Evolutionary conservation across 2,329 filamentous ascomycete species (phyloP).

Genomic region (Epichloe festucae): DNA sequence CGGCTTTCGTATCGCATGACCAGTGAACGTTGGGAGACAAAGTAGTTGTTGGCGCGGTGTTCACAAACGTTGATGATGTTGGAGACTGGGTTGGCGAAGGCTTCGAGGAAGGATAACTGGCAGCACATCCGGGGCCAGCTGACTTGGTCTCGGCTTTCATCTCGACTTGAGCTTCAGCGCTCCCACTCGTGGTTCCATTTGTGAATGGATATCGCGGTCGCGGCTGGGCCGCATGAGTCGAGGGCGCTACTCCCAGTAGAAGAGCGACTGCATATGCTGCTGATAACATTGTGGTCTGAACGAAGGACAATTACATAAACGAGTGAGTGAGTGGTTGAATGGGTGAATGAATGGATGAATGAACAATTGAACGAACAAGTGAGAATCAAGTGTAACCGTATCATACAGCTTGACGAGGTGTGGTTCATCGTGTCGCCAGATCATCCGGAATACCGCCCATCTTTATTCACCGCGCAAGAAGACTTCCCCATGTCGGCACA

Average conservation of each 20-base stretch:
- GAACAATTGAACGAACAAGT: not conserved
- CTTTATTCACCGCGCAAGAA: too few species aligned
- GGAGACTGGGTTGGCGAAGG: not conserved
- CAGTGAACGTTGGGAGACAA: constrained; percentile 12
- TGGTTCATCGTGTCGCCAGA: too few species aligned
- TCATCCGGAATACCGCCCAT: too few species aligned
- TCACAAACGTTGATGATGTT: constrained; percentile 2
- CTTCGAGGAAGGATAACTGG: not conserved
- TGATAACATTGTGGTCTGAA: not conserved
- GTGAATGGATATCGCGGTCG: not conserved
- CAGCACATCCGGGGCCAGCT: not conserved
- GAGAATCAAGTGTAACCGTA: not conserved
- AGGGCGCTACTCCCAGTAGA: constrained; percentile 1
- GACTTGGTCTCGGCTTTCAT: not conserved
- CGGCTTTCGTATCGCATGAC: constrained; percentile 12
- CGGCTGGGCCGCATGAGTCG: not conserved
- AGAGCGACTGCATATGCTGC: not conserved
- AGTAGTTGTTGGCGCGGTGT: not conserved
- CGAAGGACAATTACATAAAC: not conserved
- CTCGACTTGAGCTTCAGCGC: not conserved
- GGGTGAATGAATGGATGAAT: not conserved
- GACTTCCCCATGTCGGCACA: too few species aligned
- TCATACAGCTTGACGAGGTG: too few species aligned
- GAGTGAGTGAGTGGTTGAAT: not conserved
- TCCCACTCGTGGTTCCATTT: not conserved